phyloP scores from a whole-genome alignment of 2,329 filamentous ascomycete species.

The Arthrinium puccinioides region DNA sequence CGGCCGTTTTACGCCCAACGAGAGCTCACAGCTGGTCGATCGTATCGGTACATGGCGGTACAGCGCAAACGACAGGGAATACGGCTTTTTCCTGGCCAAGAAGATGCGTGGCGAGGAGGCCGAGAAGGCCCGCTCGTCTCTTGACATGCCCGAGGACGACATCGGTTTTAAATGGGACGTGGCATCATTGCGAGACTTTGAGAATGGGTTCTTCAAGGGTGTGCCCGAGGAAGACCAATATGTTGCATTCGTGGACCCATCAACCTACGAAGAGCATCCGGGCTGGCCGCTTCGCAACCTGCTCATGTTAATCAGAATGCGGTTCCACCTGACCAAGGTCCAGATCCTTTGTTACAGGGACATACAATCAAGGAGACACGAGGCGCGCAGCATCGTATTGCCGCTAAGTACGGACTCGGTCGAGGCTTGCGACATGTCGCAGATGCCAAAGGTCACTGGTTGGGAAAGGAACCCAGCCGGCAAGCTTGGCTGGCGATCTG shows the following conservation, averaged over 20 bases:
- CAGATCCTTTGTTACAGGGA: conserved; percentile 91
- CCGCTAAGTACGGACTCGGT: conserved; percentile 50
- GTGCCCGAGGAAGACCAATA: conserved; percentile 68
- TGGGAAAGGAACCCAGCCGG: conserved; percentile 83
- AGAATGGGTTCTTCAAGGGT: conserved; percentile 78
- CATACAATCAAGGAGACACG: conserved; percentile 66
- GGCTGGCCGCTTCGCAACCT: conserved; percentile 92
- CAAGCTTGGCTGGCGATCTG: conserved; percentile 70
- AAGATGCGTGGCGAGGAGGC: conserved; percentile 42
- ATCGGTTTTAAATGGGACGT: conserved; percentile 71
- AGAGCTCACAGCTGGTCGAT: conserved; percentile 75
- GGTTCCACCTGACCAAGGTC: conserved; percentile 68
- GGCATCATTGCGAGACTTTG: conserved; percentile 67
- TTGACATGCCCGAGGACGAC: conserved; percentile 44
- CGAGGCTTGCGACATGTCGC: conserved; percentile 32
- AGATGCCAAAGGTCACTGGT: conserved; percentile 84
- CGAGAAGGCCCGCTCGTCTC: conserved; percentile 30
- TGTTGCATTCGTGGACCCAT: conserved; percentile 85
- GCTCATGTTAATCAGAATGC: conserved; percentile 73
- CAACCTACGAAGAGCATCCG: conserved; percentile 78
- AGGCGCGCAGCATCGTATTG: conserved; percentile 75
- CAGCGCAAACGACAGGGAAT: conserved; percentile 71
- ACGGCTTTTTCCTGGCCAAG: conserved; percentile 95
- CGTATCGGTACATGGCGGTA: conserved; percentile 84
- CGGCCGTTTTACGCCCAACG: conserved; percentile 52